These are phyloP conservation scores for Medicago arabica DNA, from an alignment of 306 rosid genomes.

Conservation along the genomic window DNA sequence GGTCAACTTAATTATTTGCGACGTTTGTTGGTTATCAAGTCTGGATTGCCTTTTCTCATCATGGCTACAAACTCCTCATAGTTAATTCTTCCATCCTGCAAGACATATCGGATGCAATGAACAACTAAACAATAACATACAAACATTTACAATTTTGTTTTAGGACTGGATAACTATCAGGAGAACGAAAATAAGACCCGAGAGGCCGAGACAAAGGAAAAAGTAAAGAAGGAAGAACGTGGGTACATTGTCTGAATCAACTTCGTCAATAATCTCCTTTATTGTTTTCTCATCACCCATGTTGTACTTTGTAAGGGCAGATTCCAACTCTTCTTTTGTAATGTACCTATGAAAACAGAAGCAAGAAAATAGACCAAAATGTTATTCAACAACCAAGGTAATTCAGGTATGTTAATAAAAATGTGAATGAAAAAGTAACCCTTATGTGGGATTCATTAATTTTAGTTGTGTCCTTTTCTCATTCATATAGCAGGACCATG, in stretches of 20 bases:
- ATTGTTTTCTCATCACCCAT: conserved; percentile 96
- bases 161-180: neutral
- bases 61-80: conserved; percentile 91
- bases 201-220: neutral
- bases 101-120: conserved; percentile 17
- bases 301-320: conserved; percentile 83
- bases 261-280: conserved; percentile 94
- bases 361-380: conserved; percentile 27
- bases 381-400: conserved; percentile 29
- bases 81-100: conserved; percentile 94
- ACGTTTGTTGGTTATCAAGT: conserved; percentile 59
- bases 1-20: conserved; percentile 53
- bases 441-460: conserved; percentile 11
- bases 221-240: conserved; percentile 27
- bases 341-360: conserved; percentile 64
- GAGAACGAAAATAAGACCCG: conserved; percentile 3
- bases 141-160: conserved; percentile 3
- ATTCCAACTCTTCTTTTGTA: conserved; percentile 88
- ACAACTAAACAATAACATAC: conserved; percentile 1
- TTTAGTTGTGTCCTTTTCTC: neutral
- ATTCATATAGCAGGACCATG: conserved; percentile 8
- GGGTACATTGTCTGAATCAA: conserved; percentile 80
- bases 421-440: conserved; percentile 14
- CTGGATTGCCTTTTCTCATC: conserved; percentile 97
- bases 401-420: neutral